A percentile compares a stretch with the other conserved stretches of the same genome.
Conservation (phyloP, 2,329 filamentous ascomycete species). For the Bipolaris victoriae region DNA sequence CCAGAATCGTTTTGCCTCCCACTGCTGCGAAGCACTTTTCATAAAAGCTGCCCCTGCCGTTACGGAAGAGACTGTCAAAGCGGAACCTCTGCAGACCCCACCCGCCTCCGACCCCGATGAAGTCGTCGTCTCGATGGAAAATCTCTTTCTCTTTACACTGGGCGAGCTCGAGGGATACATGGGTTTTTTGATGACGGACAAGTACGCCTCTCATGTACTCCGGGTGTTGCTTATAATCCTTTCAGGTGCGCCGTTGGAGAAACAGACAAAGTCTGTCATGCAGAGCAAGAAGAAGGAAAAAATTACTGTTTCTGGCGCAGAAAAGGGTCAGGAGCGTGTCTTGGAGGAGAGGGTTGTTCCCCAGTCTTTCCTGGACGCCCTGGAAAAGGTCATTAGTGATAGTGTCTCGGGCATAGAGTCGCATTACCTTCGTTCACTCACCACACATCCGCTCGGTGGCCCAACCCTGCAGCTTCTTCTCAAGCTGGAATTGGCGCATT, state of each 20-base stretch:
- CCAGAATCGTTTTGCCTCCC: slow-evolving; percentile 94
- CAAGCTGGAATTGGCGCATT: slow-evolving; percentile 80
- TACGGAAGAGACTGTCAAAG: slow-evolving; percentile 69
- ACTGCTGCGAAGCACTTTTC: slow-evolving; percentile 96
- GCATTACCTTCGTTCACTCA: slow-evolving; percentile 80
- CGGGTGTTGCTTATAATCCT: slow-evolving; percentile 85
- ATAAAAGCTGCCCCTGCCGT: slow-evolving; percentile 79
- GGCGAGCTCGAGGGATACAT: slow-evolving; percentile 88
- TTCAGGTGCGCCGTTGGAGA: slow-evolving; percentile 79
- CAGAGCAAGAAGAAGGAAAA: slow-evolving; percentile 94
- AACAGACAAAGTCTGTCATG: slow-evolving; percentile 69
- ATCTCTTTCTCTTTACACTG: slow-evolving; percentile 80
- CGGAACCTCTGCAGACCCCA: slow-evolving; percentile 51
- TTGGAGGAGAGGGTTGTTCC: slow-evolving; percentile 66
- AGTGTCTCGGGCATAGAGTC: slow-evolving; percentile 77
- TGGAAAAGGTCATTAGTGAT: slow-evolving; percentile 82
- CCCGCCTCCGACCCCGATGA: slow-evolving; percentile 57
- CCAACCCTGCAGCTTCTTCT: slow-evolving; percentile 90
- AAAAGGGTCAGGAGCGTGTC: slow-evolving; percentile 54
- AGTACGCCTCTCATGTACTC: slow-evolving; percentile 88
- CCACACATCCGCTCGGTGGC: slow-evolving; percentile 88
- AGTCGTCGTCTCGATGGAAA: slow-evolving; percentile 74
- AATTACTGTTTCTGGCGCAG: slow-evolving; percentile 61
- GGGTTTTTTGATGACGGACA: slow-evolving; percentile 81
- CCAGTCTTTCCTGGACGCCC: slow-evolving; percentile 74